Evolutionary conservation across 225 moss, liverwort and hornwort species (phyloP).

Genomic region (Straminergon stramineum): DNA sequence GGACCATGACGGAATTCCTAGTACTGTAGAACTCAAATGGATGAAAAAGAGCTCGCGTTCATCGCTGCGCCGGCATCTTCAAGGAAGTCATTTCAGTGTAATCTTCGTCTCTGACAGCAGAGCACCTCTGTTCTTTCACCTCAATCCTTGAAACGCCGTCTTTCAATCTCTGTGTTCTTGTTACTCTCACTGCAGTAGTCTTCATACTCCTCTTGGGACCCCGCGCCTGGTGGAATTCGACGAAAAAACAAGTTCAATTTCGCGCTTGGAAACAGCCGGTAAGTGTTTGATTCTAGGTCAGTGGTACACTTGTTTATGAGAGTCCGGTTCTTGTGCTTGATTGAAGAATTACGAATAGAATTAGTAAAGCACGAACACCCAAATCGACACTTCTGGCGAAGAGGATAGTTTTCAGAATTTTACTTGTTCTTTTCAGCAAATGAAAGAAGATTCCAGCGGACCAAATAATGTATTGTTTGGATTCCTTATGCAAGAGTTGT

Average conservation of each 20-base stretch:
- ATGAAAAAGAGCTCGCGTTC: background rate
- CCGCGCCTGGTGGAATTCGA: background rate
- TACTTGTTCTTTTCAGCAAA: background rate
- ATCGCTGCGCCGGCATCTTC: background rate
- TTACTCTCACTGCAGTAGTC: background rate
- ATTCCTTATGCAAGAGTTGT: background rate
- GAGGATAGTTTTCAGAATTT: background rate
- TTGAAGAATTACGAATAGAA: background rate
- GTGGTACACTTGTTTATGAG: background rate
- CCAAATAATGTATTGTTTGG: background rate
- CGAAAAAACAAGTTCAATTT: background rate
- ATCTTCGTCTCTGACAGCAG: background rate
- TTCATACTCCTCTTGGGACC: background rate
- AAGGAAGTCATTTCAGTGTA: background rate
- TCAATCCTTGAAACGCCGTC: background rate
- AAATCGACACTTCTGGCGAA: background rate
- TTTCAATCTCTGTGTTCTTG: background rate
- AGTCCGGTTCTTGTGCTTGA: background rate
- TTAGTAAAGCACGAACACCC: background rate
- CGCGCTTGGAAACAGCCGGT: background rate
- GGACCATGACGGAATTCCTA: background rate
- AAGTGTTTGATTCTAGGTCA: background rate
- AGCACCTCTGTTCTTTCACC: background rate
- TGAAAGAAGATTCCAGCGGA: background rate
- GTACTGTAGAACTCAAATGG: background rate